Base-by-base conservation (phyloP, 2,329 filamentous ascomycete genomes). In the Canariomyces notabilis region DNA sequence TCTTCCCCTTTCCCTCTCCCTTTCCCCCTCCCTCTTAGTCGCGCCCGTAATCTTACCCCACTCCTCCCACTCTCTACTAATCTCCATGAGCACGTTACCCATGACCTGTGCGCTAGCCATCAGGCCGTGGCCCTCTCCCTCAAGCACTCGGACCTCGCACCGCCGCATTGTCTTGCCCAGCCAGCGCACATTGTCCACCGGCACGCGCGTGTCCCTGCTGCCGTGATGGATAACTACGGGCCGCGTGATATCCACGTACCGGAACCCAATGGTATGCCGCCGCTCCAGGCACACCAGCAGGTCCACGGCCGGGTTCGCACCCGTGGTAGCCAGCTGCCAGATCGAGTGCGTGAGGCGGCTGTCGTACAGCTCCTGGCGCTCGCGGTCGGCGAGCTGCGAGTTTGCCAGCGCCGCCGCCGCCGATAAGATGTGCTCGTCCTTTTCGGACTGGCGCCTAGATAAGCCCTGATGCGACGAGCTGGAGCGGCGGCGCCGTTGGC, bases 51-150 rank as follows among this genome's bases (percentile, higher is more conserved):
- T 76, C 36, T 79, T 77, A 60, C 80, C 82, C 87, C 87, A 91
- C 59, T 91, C 87, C 55, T 90, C 86, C 91, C 91, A 97, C 64
- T 97, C 93, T 56, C 83, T 83, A 42, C 87, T 86, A 60, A 98
- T 95, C 69, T 98, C 93, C 66, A 89, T 91, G 29, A 98, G 71
- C n/a, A 97, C 86, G 16, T 84, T 82, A 35, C 89, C 87, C 93
- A 98, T 98, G 36, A 97, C 91, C 12, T 75, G 74, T 0, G 93
- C 90, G 56, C 85, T 94, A 1, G 93, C 93, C 93, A 98, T 98
- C 19, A 98, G 71, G 0, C 93, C 91, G 62, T 98, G 93, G 3
- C 90, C 89, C 65, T 98, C 91, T 5, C 87, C 89, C 56, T 95
- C 87, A 3, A 98, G 74, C 5, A 97, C 82, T 5, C 91, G 76